Base-by-base conservation (phyloP, 148 eudicot species). In the Hydrangea macrophylla region DNA sequence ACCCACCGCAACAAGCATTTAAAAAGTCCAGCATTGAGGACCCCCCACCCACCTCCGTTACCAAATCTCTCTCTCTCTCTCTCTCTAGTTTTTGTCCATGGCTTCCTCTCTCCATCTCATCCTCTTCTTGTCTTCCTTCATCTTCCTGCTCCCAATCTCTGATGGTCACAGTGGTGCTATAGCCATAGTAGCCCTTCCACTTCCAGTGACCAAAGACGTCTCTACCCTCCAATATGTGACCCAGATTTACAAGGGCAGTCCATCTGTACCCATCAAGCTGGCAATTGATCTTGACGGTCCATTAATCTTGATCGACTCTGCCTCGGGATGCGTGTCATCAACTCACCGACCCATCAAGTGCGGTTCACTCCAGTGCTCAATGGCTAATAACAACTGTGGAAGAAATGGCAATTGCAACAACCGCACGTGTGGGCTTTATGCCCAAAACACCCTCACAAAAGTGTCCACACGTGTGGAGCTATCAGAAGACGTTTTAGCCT, bases 211-310 rank as follows among this genome's bases (percentile, higher is more conserved):
- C 26, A 89, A 84, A 76, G 69, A 86, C 60, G 15, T 28, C 0
- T 33, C 67, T 1, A 73, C 89, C 0, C 70, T 55, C 20, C 92
- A 78, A 10, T 85, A 86, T 54, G 62, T 74, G 33, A 59, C 89
- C 48, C 74, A 55, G 6, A 30, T 83, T 5, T 18, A 51, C 51
- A 32, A 69, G 45, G 78, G 81, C 0, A 53, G 69, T 36, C 63
- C 60, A 1, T 48, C 20, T 2, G 18, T 2, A 10, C 72, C 80
- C 17, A 50, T 58, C 68, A 68, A 64, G 11, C 80, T 89, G 1
- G 75, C 84, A 0, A 36, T 89, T 7, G 88, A 89, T 79, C 87
- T 89, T 13, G 66, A 50, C 72, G 73, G 89, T 51, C 83, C 82
- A 2, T 72, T 70, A 22, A 36, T 78, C 26, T 78, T 82, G 75